Evolutionary conservation across 805 yeast genomes (phyloP).

Genomic region (Kodamaea kakaduensis): DNA sequence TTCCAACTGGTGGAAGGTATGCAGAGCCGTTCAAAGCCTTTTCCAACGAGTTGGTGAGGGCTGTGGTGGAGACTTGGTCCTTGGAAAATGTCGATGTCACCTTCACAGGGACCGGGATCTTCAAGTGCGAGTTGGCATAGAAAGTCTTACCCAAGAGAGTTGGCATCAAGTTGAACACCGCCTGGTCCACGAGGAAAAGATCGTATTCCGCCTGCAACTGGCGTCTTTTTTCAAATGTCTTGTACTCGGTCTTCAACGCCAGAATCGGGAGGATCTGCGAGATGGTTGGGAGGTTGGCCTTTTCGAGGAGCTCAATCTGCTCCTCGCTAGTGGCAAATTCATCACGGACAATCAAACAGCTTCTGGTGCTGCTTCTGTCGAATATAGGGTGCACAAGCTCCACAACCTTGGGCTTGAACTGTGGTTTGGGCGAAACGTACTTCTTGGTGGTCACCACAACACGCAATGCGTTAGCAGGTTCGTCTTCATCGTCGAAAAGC

Average conservation of each 20-base stretch:
- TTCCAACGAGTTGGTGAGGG: constrained; percentile 55
- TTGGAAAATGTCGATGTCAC: constrained; percentile 29
- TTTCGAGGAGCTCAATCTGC: constrained; percentile 44
- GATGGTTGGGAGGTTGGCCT: constrained; percentile 42
- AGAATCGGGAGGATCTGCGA: constrained; percentile 61
- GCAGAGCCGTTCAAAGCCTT: constrained; percentile 57
- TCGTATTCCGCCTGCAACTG: constrained; percentile 66
- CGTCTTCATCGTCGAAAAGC: constrained; percentile 46
- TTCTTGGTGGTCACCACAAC: constrained; percentile 64
- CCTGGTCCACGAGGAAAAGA: constrained; percentile 80
- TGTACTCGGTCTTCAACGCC: constrained; percentile 78
- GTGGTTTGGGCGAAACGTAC: constrained; percentile 55
- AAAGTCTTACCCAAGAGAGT: constrained; percentile 78
- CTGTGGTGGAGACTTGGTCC: constrained; percentile 44
- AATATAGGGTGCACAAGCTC: constrained; percentile 45
- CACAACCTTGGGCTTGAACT: constrained; percentile 53
- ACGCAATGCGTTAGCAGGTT: constrained; percentile 52
- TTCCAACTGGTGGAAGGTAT: constrained; percentile 70
- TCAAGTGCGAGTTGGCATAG: constrained; percentile 45
- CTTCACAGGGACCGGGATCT: constrained; percentile 66
- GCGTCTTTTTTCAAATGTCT: constrained; percentile 85
- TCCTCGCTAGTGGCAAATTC: constrained; percentile 41
- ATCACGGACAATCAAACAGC: constrained; percentile 72
- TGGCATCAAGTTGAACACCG: constrained; percentile 75
- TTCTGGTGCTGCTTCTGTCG: constrained; percentile 34